phyloP scores from a whole-genome alignment of 177 flowering plant species.

The Vitis hybrid region DNA sequence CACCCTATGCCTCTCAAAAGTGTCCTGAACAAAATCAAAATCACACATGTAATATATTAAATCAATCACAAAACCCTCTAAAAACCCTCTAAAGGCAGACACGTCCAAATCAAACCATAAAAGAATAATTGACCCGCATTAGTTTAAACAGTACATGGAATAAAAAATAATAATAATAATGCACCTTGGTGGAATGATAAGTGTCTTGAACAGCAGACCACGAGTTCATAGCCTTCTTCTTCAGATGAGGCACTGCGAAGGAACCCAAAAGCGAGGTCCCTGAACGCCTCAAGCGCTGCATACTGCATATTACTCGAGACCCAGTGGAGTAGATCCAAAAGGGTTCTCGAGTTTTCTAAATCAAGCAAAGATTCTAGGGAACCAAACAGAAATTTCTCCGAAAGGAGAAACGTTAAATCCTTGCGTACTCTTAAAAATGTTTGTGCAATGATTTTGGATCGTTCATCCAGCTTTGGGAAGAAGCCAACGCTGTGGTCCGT shows the following conservation, averaged over 20 bases:
- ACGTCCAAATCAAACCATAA: constrained; percentile 1
- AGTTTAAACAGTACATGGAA: background rate
- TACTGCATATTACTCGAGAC: constrained; percentile 10
- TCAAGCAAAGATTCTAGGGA: background rate
- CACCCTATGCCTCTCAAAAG: constrained; percentile 86
- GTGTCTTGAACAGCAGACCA: constrained; percentile 78
- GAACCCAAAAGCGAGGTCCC: constrained; percentile 34
- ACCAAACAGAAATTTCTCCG: background rate
- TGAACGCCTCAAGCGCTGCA: constrained; percentile 48
- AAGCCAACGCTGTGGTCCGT: too few species aligned
- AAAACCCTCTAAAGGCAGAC: background rate
- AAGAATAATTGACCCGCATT: constrained; percentile 27
- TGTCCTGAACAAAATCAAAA: constrained; percentile 44
- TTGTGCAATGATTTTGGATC: too few species aligned
- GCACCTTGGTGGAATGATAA: constrained; percentile 62
- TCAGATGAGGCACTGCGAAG: constrained; percentile 42
- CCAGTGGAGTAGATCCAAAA: background rate
- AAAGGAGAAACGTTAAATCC: too few species aligned
- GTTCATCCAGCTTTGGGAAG: too few species aligned
- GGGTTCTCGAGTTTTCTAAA: constrained; percentile 1
- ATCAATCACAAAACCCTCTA: background rate
- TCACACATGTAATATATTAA: constrained; percentile 4
- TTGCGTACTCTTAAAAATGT: too few species aligned
- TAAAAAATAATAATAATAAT: background rate
- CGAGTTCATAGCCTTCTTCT: constrained; percentile 60